Base-by-base conservation (phyloP, 1,139 yeast species). In the Pichia sp. region DNA sequence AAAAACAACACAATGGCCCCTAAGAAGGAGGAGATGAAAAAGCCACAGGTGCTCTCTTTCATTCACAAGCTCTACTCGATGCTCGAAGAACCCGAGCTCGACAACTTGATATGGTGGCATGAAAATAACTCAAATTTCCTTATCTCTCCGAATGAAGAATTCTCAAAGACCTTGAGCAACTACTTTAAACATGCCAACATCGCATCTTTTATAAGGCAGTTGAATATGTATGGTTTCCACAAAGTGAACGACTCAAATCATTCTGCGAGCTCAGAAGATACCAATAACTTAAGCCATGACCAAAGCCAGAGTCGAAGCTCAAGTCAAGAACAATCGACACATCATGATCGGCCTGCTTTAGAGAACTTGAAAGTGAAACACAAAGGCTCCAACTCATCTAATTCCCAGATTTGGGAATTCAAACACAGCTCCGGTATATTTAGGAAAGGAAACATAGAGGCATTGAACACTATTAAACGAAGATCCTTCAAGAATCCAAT, bases 371-470 rank as follows among this genome's bases (percentile, higher is more conserved):
- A 47, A 50, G 15, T 8, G 46, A 13, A 47, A 29, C 23, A 47
- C 15, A 50, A 41, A 30, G 10, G 26, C 4, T 36, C 47, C 13
- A 45, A 5, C 29, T 19, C 43, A n/a, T 45, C 34, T 15, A 41
- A 26, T 26, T 5, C 58, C 49, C 64, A 60, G 34, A 61, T 72
- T 5, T 92, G 98, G 98, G 96, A 89, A 70, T 92, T 92, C 72
- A 85, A 85, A 60, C 99, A 92, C 66, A 83, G 87, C 47, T 81
- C 85, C 44, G 96, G 95, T 6, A 74, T 77, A 56, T 92, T 92
- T 70, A 80, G 78, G 62, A 84, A 88, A 57, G 90, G 89, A 54
- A 93, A 90, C 66, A 82, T 84, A 57, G 82, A 78, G 47, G 76
- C 84, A 10, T 72, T 89, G 54, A 74, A 82, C 13, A 76, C 79